These are phyloP conservation scores for Trypanosoma boissoni DNA, from an alignment of 208 protist genomes.

Conservation along the genomic window DNA sequence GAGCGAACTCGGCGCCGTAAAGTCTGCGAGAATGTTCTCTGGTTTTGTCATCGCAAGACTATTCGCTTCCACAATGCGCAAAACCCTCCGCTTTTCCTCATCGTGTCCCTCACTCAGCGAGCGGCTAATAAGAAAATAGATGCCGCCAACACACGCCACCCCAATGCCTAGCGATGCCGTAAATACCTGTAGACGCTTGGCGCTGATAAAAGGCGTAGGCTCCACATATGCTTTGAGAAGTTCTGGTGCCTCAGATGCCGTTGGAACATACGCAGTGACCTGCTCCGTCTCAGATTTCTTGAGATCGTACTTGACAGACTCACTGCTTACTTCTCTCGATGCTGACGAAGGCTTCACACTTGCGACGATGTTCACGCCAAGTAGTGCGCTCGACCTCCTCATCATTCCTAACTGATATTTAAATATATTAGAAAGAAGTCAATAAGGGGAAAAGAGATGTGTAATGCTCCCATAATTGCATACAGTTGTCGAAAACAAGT, in stretches of 20 bases:
- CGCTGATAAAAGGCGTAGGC: slow-evolving; percentile 79
- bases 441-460: neutral
- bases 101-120: slow-evolving; percentile 53
- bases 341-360: slow-evolving; percentile 1
- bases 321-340: neutral
- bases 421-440: neutral
- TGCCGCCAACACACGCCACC: slow-evolving; percentile 37
- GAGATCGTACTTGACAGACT: neutral
- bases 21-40: slow-evolving; percentile 45
- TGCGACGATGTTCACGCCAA: neutral
- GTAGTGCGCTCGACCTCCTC: slow-evolving; percentile 3
- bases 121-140: slow-evolving; percentile 78
- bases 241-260: slow-evolving; percentile 64
- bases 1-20: slow-evolving; percentile 72
- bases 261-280: slow-evolving; percentile 28
- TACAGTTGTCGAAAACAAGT: neutral
- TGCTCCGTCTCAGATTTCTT: neutral
- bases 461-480: neutral
- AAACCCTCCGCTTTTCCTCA: slow-evolving; percentile 38
- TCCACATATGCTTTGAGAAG: slow-evolving; percentile 72
- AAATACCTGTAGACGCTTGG: slow-evolving; percentile 61
- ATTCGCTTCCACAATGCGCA: slow-evolving; percentile 48
- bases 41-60: slow-evolving; percentile 40
- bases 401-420: slow-evolving; percentile 8
- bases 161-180: slow-evolving; percentile 64